phyloP scores from a whole-genome alignment of 306 rosid species.

The Trifolium pratense region DNA sequence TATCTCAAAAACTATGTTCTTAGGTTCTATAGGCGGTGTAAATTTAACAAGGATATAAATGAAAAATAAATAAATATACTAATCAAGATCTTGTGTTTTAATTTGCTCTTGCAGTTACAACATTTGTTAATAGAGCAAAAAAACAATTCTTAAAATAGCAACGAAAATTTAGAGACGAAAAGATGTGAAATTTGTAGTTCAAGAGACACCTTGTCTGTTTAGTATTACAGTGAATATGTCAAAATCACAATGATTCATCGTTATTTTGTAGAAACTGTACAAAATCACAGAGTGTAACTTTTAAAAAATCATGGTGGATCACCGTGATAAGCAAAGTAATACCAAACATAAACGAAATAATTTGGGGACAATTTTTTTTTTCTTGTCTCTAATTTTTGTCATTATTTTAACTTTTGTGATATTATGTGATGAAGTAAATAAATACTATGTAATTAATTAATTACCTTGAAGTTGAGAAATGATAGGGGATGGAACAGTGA shows the following conservation, averaged over 20 bases:
- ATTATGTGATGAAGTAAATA: neutral
- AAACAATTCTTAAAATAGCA: neutral
- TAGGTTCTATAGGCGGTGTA: neutral
- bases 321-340: no score
- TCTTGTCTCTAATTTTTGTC: neutral
- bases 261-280: no score
- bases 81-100: neutral
- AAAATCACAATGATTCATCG: no score
- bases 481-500: conserved; percentile 54
- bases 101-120: neutral
- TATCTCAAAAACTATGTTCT: neutral
- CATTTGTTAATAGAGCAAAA: neutral
- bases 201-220: no score
- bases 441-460: neutral
- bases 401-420: neutral
- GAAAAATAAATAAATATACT: neutral
- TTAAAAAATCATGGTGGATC: no score
- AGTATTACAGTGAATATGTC: no score
- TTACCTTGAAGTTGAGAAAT: conserved; percentile 65
- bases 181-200: no score
- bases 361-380: neutral
- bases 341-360: no score
- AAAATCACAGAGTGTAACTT: no score
- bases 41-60: neutral
- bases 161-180: neutral